Percentiles rank a stretch among this genome's conserved stretches.
Conservation (phyloP, 495 filamentous ascomycete genomes). For the Hypoxylon lienhwacheense region DNA sequence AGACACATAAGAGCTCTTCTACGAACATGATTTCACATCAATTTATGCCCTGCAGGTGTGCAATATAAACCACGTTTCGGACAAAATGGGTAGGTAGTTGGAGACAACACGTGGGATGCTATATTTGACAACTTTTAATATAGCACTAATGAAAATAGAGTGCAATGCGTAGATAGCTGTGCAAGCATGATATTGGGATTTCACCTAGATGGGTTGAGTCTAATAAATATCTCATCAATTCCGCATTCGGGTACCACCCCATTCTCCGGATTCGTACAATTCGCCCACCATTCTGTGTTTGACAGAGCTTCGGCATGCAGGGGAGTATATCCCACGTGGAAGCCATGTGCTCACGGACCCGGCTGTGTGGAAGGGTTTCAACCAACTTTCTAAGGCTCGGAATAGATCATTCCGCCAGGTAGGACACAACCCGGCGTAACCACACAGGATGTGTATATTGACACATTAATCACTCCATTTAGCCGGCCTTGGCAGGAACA, state of each 20-base stretch:
- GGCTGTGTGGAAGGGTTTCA: constrained; percentile 24
- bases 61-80: constrained; percentile 2
- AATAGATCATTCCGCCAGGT: constrained; percentile 15
- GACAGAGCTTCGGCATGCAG: constrained; percentile 1
- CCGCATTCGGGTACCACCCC: constrained; percentile 4
- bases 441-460: constrained; percentile 6
- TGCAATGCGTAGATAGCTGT: not conserved
- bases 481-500: constrained; percentile 16
- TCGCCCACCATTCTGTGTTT: not conserved
- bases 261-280: constrained; percentile 1
- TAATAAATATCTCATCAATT: constrained; percentile 10
- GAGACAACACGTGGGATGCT: constrained; percentile 25
- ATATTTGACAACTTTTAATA: constrained; percentile 19
- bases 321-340: constrained; percentile 29
- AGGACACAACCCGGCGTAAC: constrained; percentile 4
- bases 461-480: constrained; percentile 16
- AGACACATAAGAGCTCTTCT: constrained; percentile 8
- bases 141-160: constrained; percentile 6
- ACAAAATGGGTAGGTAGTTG: not conserved
- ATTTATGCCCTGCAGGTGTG: constrained; percentile 7
- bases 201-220: constrained; percentile 9
- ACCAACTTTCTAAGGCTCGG: constrained; percentile 10
- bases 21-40: not conserved
- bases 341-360: constrained; percentile 24
- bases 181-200: not conserved